Percentiles rank a stretch among this genome's conserved stretches.
Evolutionary conservation across 2,329 filamentous ascomycete species (phyloP).

Genomic region (Ambrosiella cleistominuta): DNA sequence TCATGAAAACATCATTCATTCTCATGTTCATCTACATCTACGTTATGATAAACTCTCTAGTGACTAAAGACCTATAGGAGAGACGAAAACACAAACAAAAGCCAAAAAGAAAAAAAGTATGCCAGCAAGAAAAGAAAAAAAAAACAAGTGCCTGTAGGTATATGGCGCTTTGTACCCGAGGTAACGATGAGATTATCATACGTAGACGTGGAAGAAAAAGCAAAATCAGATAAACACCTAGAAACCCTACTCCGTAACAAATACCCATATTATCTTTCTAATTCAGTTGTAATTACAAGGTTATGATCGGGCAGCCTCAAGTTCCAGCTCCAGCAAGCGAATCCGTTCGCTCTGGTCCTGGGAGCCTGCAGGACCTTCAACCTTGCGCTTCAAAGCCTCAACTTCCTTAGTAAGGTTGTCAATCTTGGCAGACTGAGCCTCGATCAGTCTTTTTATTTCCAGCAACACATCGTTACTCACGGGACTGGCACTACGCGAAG

Average conservation of each 20-base stretch:
- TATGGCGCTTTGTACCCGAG: background rate
- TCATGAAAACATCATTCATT: conserved; percentile 5
- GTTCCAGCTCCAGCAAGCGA: conserved; percentile 47
- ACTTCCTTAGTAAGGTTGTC: conserved; percentile 52
- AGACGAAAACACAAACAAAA: background rate
- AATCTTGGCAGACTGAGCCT: conserved; percentile 61
- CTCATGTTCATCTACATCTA: conserved; percentile 2
- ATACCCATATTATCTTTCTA: background rate
- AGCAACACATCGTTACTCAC: conserved; percentile 46
- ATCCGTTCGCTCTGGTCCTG: conserved; percentile 52
- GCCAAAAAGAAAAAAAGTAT: conserved; percentile 2
- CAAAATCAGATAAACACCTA: conserved; percentile 3
- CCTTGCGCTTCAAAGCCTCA: conserved; percentile 62
- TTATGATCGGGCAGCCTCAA: conserved; percentile 45
- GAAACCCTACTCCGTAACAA: conserved; percentile 1
- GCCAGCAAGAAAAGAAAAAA: background rate
- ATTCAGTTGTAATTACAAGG: background rate
- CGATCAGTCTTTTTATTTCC: conserved; percentile 68
- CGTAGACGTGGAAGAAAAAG: background rate
- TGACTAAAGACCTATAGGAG: background rate
- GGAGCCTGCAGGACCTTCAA: conserved; percentile 31
- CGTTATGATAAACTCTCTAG: background rate
- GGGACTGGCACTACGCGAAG: conserved; percentile 10
- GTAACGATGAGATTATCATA: background rate
- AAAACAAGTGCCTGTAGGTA: conserved; percentile 1